phyloP scores from a whole-genome alignment of 345 rosid genomes.

The Camelina neglecta region DNA sequence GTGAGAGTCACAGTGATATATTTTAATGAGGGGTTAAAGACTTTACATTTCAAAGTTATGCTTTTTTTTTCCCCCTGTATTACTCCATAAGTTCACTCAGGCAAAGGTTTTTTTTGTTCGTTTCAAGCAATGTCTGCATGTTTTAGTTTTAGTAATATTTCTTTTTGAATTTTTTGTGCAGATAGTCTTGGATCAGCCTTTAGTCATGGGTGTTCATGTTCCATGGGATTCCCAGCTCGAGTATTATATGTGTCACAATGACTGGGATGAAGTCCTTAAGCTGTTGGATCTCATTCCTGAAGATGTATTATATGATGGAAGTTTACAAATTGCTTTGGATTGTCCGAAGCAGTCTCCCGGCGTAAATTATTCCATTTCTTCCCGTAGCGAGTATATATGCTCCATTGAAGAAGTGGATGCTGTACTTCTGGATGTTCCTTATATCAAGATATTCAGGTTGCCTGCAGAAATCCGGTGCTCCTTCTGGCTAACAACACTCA shows the following conservation, averaged over 20 bases:
- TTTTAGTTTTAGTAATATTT: conserved; percentile 32
- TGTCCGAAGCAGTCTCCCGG: conserved; percentile 56
- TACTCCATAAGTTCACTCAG: conserved; percentile 1
- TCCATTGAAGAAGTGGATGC: conserved; percentile 81
- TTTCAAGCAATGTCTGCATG: conserved; percentile 18
- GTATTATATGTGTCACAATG: conserved; percentile 84
- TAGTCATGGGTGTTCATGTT: conserved; percentile 90
- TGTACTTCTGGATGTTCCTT: conserved; percentile 81
- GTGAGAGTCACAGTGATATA: conserved; percentile 22
- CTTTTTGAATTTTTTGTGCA: conserved; percentile 50
- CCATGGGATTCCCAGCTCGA: conserved; percentile 95
- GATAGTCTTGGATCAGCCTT: conserved; percentile 96
- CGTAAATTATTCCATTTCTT: conserved; percentile 51
- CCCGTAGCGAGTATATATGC: conserved; percentile 59
- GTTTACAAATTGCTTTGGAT: conserved; percentile 78
- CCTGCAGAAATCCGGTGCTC: conserved; percentile 63
- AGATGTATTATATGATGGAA: conserved; percentile 69
- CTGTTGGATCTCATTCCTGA: conserved; percentile 77
- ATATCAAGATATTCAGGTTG: conserved; percentile 66
- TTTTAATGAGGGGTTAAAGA: conserved; percentile 27
- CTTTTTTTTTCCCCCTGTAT: not conserved
- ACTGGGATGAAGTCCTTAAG: conserved; percentile 89
- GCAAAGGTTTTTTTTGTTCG: not conserved
- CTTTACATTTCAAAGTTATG: conserved; percentile 5
- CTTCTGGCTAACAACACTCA: conserved; percentile 69